Base-by-base conservation (phyloP, 1,284 basidiomycete species). In the Sanghuangporus weigelae region DNA sequence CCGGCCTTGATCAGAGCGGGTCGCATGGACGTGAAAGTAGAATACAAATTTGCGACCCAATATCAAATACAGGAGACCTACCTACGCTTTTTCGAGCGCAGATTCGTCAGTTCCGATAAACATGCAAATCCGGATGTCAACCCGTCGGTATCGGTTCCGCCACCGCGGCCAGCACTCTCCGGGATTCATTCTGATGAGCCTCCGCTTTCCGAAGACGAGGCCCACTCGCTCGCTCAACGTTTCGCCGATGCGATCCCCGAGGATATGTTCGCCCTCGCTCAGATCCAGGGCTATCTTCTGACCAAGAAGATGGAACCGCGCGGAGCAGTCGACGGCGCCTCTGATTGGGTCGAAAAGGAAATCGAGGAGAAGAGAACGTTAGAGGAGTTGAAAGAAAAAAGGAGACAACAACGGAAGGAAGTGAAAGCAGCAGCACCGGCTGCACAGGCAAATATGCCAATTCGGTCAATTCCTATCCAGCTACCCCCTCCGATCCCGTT, bases 1-100 rank as follows among this genome's bases (percentile, higher is more conserved):
- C 72, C 80, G 0, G 82, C 82, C 1, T 72, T 84, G 21, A 68
- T 82, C 7, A 77, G 81, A 48, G 80, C 81, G 7, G 81, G 83
- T n/a, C 73, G 82, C 2, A 82, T 84, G 64, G 83, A 84, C 69
- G 73, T 70, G 63, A 81, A 79, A 68, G 70, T 84, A 21, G 74
- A 79, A 65, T 84, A 83, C 71, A 77, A 76, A 48, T 71, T 80
- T 36, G 78, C 84, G 0, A 82, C 79, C 0, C 71, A 73, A 23
- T 67, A 68, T 12, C 84, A 86, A 70, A 81, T 81, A 1, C 66
- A 71, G 10, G 76, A 78, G 1, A 74, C 86, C 14, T 87, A 83
- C 75, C 66, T 72, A 42, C 76, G 81, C 10, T 85, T 86, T 74
- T 86, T 81, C 72, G 63, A 64, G 54, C 38, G 46, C 6, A n/a